These are phyloP conservation scores for Abrus pulchellus DNA, from an alignment of 306 rosid species.

Conservation along the genomic window DNA sequence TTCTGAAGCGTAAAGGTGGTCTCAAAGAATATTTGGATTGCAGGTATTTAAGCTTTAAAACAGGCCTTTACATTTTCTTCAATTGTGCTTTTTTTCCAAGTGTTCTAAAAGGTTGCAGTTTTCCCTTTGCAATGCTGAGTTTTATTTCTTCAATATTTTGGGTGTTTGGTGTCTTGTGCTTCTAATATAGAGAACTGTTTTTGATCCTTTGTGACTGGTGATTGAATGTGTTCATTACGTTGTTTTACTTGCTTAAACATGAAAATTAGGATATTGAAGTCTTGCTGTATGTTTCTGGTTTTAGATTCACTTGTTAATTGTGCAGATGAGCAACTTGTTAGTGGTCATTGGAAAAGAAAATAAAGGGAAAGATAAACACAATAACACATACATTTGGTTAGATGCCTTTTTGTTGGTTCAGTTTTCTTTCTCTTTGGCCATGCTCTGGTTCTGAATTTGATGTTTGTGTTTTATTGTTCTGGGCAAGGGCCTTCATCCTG, in stretches of 20 bases:
- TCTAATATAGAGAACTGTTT: neutral
- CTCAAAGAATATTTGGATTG: conserved; percentile 89
- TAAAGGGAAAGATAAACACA: conserved; percentile 10
- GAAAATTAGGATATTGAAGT: conserved; percentile 21
- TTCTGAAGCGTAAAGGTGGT: conserved; percentile 96
- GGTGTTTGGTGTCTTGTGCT: conserved; percentile 23
- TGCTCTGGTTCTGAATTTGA: conserved; percentile 33
- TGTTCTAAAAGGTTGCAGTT: conserved; percentile 31
- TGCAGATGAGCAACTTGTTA: conserved; percentile 14
- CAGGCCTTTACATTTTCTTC: conserved; percentile 42
- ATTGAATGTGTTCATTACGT: neutral
- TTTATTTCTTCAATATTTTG: conserved; percentile 33
- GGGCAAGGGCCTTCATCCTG: conserved; percentile 5
- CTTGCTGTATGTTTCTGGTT: conserved; percentile 38
- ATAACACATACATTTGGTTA: conserved; percentile 9
- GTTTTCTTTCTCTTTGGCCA: conserved; percentile 1
- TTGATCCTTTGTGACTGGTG: conserved; percentile 34
- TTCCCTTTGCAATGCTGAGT: conserved; percentile 19
- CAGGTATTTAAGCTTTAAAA: conserved; percentile 69
- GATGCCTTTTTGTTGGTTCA: conserved; percentile 32
- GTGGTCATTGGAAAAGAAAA: conserved; percentile 25
- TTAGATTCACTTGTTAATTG: conserved; percentile 23
- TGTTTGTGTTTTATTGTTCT: conserved; percentile 25
- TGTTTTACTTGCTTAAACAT: conserved; percentile 39
- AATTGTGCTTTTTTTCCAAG: conserved; percentile 41